Evolutionary conservation across 208 protist species (phyloP), one percentile per base, ranked within the genome.

Genomic region (Wallacemonas collosoma): DNA sequence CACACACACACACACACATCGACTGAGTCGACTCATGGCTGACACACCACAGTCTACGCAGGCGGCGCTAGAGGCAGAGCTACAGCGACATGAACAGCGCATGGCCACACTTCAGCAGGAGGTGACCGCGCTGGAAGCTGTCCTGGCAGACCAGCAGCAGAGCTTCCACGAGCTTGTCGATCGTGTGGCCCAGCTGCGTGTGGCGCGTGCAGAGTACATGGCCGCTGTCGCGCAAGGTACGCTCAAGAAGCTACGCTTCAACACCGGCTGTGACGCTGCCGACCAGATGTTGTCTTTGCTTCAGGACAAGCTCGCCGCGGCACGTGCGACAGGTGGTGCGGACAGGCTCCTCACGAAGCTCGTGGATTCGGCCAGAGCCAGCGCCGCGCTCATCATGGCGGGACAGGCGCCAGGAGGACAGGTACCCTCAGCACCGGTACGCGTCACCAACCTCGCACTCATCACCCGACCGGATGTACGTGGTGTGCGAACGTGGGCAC

Each of bases 141-240:
- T 85, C 17, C 75, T 91, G 15, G 68, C 55, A 2, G 87, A 92
- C 5, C 73, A 85, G 51, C 58, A 84, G 62, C 70, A 75, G 53
- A 61, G 53, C 9, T 87, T 89, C 55, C 79, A 73, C 40, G 78
- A 85, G 14, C 77, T 92, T 57, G 77, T 92, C 54, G 82, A 77
- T n/a, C 77, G 87, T 14, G 83, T 92, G 12, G 86, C 82, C 2
- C 64, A 67, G 1, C 67, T 91, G 66, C 86, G 86, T 11, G 74
- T 86, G 4, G 72, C 68, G 11, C 81, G 82, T 50, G 72, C 75
- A 12, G 80, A 88, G 71, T 72, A 57, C 35, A 55, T 84, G 48
- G 71, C 77, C 8, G 55, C 77, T 2, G 56, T 65, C 7, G 51
- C 75, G 0, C 44, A 45, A 2, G 75, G 57, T 3, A 12, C 17